Conservation (phyloP, 2,329 filamentous ascomycete genomes). For the Colletotrichum sp. region DNA sequence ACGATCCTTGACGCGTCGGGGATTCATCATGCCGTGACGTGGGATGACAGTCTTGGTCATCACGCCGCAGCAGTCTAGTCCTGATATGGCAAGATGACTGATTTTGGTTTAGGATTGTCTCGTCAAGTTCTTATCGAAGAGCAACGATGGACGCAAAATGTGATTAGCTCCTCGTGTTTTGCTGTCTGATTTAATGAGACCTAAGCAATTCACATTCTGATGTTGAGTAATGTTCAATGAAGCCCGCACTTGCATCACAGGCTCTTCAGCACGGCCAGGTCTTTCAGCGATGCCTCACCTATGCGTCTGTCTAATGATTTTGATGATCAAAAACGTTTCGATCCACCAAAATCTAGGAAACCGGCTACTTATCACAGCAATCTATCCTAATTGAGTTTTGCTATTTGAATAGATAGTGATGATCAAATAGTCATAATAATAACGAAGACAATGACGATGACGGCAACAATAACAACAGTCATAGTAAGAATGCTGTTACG, state of each 20-base stretch:
- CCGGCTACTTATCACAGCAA: not conserved
- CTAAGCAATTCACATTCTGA: not conserved
- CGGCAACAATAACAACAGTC: rapidly evolving
- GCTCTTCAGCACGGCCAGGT: not conserved
- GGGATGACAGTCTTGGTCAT: not conserved
- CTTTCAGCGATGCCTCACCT: not conserved
- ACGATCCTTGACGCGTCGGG: not conserved
- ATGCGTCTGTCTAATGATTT: not conserved
- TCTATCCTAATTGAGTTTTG: not conserved
- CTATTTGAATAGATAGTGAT: not conserved
- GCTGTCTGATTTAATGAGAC: not conserved
- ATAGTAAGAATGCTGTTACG: not conserved
- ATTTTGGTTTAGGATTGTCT: not conserved
- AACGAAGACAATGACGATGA: not conserved
- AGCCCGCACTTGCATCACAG: not conserved
- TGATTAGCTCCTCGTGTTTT: not conserved
- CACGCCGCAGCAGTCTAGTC: not conserved
- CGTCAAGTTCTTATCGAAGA: not conserved
- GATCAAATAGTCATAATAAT: not conserved
- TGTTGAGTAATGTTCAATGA: not conserved
- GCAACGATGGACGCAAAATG: not conserved
- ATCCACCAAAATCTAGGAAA: not conserved
- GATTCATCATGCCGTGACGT: not conserved
- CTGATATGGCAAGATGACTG: not conserved
- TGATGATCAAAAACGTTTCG: not conserved